A percentile compares a stretch with the other conserved stretches of the same genome.
phyloP scores from a whole-genome alignment of 1,284 basidiomycete genomes.

The Cryptococcus sp. region DNA sequence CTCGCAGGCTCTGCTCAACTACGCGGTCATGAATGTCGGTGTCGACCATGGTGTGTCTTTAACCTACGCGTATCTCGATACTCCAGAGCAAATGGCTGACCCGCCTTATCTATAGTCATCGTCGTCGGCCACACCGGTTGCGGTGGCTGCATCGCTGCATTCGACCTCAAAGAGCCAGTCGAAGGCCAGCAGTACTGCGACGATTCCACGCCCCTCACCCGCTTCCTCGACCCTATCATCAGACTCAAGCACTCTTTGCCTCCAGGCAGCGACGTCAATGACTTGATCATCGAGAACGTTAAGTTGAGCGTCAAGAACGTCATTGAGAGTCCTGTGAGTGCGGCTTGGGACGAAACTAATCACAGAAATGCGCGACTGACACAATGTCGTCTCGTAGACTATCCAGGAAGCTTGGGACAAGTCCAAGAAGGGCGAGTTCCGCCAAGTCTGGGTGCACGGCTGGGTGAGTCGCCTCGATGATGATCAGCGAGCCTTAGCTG shows the following conservation, averaged over 20 bases:
- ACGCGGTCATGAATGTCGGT: constrained; percentile 74
- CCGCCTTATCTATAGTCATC: constrained; percentile 59
- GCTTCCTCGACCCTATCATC: constrained; percentile 74
- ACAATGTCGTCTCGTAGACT: constrained; percentile 45
- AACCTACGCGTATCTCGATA: not conserved
- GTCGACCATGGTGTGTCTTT: constrained; percentile 73
- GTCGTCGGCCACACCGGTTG: constrained; percentile 80
- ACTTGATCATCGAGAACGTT: constrained; percentile 75
- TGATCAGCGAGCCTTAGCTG: not conserved
- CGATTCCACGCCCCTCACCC: constrained; percentile 60
- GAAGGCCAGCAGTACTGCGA: constrained; percentile 27
- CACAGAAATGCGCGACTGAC: not conserved
- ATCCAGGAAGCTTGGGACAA: constrained; percentile 71
- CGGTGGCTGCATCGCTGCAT: constrained; percentile 70
- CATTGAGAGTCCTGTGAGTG: constrained; percentile 56
- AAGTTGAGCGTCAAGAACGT: constrained; percentile 73
- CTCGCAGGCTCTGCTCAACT: constrained; percentile 74
- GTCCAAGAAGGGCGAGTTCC: constrained; percentile 55
- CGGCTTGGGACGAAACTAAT: not conserved
- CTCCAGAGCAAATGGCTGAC: not conserved
- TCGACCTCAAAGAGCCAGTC: constrained; percentile 42
- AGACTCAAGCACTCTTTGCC: constrained; percentile 60
- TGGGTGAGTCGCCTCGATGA: constrained; percentile 56
- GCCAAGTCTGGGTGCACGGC: constrained; percentile 69
- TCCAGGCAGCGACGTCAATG: constrained; percentile 56